Evolutionary conservation across 495 filamentous ascomycete species (phyloP).

Genomic region (Lentithecium fluviatile): DNA sequence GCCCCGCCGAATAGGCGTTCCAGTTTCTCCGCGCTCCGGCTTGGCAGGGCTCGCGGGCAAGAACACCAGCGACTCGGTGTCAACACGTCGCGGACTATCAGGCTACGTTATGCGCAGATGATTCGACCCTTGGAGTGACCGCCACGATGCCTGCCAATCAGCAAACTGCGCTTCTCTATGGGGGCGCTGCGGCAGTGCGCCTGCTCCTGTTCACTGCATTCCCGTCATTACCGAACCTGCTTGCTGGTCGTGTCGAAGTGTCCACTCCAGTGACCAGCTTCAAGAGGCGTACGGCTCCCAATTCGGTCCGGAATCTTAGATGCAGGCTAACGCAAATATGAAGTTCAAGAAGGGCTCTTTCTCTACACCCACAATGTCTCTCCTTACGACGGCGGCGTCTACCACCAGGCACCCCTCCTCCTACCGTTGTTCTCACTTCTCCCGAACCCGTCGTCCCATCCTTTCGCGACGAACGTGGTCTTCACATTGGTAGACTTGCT

Average conservation of each 20-base stretch:
- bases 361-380: constrained; percentile 95
- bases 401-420: constrained; percentile 91
- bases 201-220: constrained; percentile 77
- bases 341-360: constrained; percentile 95
- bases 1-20: neutral
- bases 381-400: constrained; percentile 96
- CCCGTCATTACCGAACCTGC: constrained; percentile 77
- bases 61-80: too few species aligned
- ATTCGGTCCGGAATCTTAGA: neutral
- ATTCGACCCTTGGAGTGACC: neutral
- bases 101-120: neutral
- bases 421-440: constrained; percentile 88
- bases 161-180: constrained; percentile 72
- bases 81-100: too few species aligned
- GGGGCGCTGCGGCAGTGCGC: constrained; percentile 72
- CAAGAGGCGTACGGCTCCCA: constrained; percentile 72
- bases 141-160: constrained; percentile 21
- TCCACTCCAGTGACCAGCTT: constrained; percentile 97
- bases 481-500: constrained; percentile 81
- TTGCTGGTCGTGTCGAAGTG: constrained; percentile 90
- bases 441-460: constrained; percentile 61
- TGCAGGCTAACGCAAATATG: neutral
- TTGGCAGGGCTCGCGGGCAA: neutral
- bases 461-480: constrained; percentile 73
- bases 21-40: neutral